Evolutionary conservation across 2,329 filamentous ascomycete species (phyloP), one percentile per base, ranked within the genome.

Genomic region (Mollisiaceae sp.): DNA sequence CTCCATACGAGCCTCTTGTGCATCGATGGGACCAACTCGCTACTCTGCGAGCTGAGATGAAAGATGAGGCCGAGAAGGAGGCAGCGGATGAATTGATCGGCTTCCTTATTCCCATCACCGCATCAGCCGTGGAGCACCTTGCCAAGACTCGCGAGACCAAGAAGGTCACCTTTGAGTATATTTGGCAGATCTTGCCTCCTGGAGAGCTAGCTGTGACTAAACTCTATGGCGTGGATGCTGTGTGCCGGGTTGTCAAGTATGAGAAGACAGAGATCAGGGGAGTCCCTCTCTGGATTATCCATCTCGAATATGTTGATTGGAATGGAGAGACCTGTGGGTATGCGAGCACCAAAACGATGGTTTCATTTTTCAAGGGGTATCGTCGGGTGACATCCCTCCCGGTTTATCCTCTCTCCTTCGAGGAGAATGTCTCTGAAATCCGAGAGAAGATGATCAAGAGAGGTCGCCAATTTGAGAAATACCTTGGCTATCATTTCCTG

Each of bases 1-100:
- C 72, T 1, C 76, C 76, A 0, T 78, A 75, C 69, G 72, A 72
- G 67, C 74, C 77, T 9, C 63, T 80, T 14, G 77, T 79, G 4
- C 77, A 79, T 62, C 75, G 77, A 35, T 79, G 78, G 77, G 72
- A 75, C 8, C 59, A 43, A 4, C 64, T 77, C 32, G 71, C 73
- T 50, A 20, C 57, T 15, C 62, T 71, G 24, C 66, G 65, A 24
- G 57, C 59, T 36, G 54, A 55, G 24, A 58, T 11, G 63, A 66
- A 41, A 43, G 61, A 63, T 55, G 54, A 20, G 15, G 8, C 24
- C 41, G 22, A 43, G 18, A 41, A 54, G 27, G 18, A 45, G 24
- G 59, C 59, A 15, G 59, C 59, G 39, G 22, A 27, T 35, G 43
- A 39, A 12, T 54, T 61, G 59, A 41, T 61, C 24, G 27, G 20